These are phyloP conservation scores for Graphium sp. DNA, from an alignment of 2,329 filamentous ascomycete species.

Conservation along the genomic window DNA sequence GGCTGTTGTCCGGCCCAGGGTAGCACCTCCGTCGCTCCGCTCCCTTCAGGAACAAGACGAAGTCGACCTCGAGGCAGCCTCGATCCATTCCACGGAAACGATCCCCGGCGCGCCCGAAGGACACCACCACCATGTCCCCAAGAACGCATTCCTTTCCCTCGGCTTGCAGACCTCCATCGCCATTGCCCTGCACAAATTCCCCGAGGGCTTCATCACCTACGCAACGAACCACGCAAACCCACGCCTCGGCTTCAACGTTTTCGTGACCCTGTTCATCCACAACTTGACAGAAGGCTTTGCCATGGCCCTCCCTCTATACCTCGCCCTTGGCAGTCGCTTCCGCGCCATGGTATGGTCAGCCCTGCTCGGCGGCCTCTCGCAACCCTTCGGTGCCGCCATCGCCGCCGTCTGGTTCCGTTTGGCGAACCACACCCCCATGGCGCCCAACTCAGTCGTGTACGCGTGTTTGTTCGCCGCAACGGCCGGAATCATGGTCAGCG, in stretches of 20 bases:
- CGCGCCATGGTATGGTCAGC: conserved; percentile 76
- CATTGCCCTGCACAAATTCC: conserved; percentile 91
- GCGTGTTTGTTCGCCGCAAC: conserved; percentile 77
- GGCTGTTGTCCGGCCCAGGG: too few species aligned
- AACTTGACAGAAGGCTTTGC: conserved; percentile 97
- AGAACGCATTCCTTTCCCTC: conserved; percentile 85
- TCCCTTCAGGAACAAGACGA: too few species aligned
- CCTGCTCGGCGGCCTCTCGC: conserved; percentile 68
- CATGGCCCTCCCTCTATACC: conserved; percentile 81
- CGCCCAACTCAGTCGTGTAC: conserved; percentile 43
- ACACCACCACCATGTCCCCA: conserved; percentile 89
- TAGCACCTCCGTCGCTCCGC: too few species aligned
- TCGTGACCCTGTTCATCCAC: conserved; percentile 91
- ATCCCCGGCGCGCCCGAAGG: too few species aligned
- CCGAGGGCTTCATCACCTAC: conserved; percentile 77
- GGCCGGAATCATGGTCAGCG: conserved; percentile 88
- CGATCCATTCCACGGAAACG: too few species aligned
- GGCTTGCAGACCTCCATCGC: conserved; percentile 93
- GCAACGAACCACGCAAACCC: conserved; percentile 95
- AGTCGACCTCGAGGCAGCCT: too few species aligned
- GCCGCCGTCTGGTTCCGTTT: conserved; percentile 77
- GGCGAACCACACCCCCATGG: conserved; percentile 23
- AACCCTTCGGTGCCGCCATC: conserved; percentile 70
- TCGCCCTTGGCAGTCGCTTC: conserved; percentile 65
- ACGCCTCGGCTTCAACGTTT: conserved; percentile 73